phyloP scores from a whole-genome alignment of 441 rosid species.

The Pelargonium cotyledonis region DNA sequence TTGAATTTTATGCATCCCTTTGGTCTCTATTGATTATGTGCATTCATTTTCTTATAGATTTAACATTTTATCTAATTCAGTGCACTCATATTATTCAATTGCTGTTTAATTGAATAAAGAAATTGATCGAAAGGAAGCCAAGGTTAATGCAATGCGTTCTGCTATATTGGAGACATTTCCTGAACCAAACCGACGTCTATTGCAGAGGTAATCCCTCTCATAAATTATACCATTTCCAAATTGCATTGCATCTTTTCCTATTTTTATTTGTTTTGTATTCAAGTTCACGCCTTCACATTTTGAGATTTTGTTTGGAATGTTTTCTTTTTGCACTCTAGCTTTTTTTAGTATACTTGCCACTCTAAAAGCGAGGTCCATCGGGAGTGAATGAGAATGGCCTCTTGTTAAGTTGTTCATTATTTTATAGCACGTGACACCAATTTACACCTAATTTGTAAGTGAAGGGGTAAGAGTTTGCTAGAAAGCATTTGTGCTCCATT shows the following conservation, averaged over 20 bases:
- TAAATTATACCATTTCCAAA: not conserved
- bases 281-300: not conserved
- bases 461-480: not conserved
- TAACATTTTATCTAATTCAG: not conserved
- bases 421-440: not conserved
- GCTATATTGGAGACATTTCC: conserved; percentile 91
- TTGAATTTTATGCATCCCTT: not conserved
- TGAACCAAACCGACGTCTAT: conserved; percentile 87
- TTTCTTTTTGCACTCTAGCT: not conserved
- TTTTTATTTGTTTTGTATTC: conserved; percentile 3
- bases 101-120: conserved; percentile 40
- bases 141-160: conserved; percentile 70
- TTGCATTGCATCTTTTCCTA: not conserved
- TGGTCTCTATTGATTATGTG: not conserved
- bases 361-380: not conserved
- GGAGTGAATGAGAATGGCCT: not conserved
- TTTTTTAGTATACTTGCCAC: not conserved
- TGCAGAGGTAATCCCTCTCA: conserved; percentile 55
- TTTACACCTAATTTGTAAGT: not conserved
- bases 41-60: not conserved
- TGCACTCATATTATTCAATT: conserved; percentile 8
- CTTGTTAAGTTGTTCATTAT: not conserved
- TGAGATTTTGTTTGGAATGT: not conserved
- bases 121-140: conserved; percentile 85
- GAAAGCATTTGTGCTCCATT: no score